Evolutionary conservation across 352 stramenopile species (phyloP), one percentile per base, ranked within the genome.

Genomic region (Phytophthora citricola): DNA sequence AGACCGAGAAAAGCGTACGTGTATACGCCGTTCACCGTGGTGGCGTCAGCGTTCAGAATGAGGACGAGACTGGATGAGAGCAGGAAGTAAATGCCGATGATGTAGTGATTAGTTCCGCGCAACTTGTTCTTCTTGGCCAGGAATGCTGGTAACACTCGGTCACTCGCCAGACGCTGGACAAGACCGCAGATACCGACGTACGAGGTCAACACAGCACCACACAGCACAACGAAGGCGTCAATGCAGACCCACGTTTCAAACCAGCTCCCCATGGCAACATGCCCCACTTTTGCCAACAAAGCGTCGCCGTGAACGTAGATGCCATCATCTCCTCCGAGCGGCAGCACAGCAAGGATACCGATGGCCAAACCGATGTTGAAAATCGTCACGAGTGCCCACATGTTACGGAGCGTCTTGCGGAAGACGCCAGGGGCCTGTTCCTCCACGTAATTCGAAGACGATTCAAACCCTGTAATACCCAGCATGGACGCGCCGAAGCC

Each of bases 381-480:
- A 17, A 96, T 66, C 8, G 87, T 76, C 7, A 93, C 88, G 24
- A 85, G 78, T 12, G 58, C 63, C 85, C 87, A 95, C 88, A 95
- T 95, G 60, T 91, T 91, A 31, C 76, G 73, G 10, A 86, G 69
- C 5, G 77, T 84, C 63, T 81, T 76, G 48, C 78, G 69, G 56
- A 97, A 97, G 26, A 96, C 85, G 14, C 89, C 85, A 0, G 79
- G 75, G 10, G 63, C 58, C 53, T 97, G 88, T 47, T 95, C 87
- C 58, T 97, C 88, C 3, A 97, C 86, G 71, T 94, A 97, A 48
- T 97, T 85, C 12, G 85, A 81, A 31, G 80, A 92, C 2, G 74
- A 90, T 72, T 97, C 91, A 49, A 97, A 97, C 17, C 91, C 91
- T 9, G 79, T 92, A 55, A 97, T 91, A 55, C 91, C 91, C 7